Base-by-base conservation (phyloP, 176 grass and related monocot genomes). In the Pontederia crassipes region DNA sequence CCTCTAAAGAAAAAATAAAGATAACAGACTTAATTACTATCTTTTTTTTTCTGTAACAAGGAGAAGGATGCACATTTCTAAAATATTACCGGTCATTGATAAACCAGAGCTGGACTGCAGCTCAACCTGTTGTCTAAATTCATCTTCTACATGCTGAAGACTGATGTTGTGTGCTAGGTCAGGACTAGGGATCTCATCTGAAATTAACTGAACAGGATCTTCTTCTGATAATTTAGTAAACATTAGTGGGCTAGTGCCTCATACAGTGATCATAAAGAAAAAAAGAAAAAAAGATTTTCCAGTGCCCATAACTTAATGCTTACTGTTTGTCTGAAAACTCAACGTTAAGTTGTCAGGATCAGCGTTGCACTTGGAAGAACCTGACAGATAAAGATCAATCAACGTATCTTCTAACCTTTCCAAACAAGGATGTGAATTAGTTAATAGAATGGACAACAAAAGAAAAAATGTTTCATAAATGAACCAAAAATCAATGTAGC, bases 321-420 rank as follows among this genome's bases (percentile, higher is more conserved):
- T 55, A 83, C 81, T 72, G 57, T 70, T 75, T 61, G 48, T 65
- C 45, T 55, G 52, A 54, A 49, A 46, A 61, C 57, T 69, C 52
- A 32, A 48, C 28, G 62, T 59, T 69, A 66, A 78, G 27, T 49
- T 53, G 46, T 72, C 65, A 71, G 55, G 40, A 66, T 68, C 60
- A 45, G 12, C 47, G 32, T 77, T 72, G 48, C 4, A 67, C 50
- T 77, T 84, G 58, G 40, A 75, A 69, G 87, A 97, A 49, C 92
- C 84, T 40, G 92, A 97, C 40, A 97, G 59, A 85, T 91, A 97
- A 52, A 90, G 56, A 66, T 91, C 84, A 53, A 97, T 88, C 46
- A 97, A 64, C 24, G 85, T 80, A 74, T 97, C 92, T 73, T 91
- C 87, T 57, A 97, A 68, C 92, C 92, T 91, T 59, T 17, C 54